These are phyloP conservation scores for Neocallimastix lanati DNA, from an alignment of 192 early-diverging fungal genomes.

Conservation along the genomic window DNA sequence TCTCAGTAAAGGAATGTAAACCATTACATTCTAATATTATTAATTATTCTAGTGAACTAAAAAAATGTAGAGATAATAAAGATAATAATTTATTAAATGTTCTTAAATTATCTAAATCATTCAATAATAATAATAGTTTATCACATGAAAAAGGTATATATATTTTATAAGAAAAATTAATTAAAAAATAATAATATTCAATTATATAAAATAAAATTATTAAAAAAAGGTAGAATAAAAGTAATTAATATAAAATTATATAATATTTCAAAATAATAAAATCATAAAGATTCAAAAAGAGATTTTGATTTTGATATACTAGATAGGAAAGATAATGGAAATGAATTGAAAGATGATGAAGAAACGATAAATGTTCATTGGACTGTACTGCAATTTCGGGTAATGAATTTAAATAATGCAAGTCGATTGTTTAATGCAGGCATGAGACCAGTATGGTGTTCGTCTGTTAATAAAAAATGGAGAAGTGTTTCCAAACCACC, in stretches of 20 bases:
- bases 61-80: not conserved
- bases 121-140: not conserved
- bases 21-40: not conserved
- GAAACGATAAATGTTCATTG: not conserved
- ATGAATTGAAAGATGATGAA: not conserved
- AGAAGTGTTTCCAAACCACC: not conserved
- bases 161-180: too few species aligned
- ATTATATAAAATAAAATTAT: too few species aligned
- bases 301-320: not conserved
- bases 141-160: not conserved
- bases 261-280: too few species aligned
- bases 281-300: too few species aligned
- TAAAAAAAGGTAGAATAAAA: too few species aligned
- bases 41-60: not conserved
- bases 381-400: not conserved
- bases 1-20: not conserved
- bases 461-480: not conserved
- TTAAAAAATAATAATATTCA: too few species aligned
- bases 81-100: not conserved
- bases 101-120: not conserved
- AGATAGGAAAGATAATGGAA: not conserved
- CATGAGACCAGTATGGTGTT: not conserved
- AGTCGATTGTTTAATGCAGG: not conserved
- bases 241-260: too few species aligned
- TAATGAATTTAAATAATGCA: not conserved